Base-by-base conservation (phyloP, 129 eudicot genomes). In the Chrysanthemum seticuspe region DNA sequence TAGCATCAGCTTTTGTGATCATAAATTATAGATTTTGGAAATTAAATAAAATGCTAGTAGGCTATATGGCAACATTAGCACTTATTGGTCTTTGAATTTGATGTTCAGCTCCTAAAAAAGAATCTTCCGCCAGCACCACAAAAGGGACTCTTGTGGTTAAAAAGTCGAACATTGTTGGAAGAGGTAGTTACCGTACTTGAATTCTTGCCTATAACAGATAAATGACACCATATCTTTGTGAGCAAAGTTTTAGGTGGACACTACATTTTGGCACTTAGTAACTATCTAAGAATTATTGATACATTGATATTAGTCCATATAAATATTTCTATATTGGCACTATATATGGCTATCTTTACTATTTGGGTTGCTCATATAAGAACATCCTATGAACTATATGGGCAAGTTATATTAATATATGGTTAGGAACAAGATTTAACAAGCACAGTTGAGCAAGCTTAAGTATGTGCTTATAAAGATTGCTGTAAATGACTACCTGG, bases 91-190 rank as follows among this genome's bases (percentile, higher is more conserved):
- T 93, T 87, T 45, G 87, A 31, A 4, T 31, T 31, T 31, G 36
- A 31, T 31, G 36, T 31, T 31, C 36, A 31, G 36, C 0, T 31
- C 80, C 91, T 97, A 1, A 83, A 74, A 81, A 95, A 88, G 82
- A 86, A 74, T 82, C 82, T 90, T 23, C 94, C 99, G 65, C 79
- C 94, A 56, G 85, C 97, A 76, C 99, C 99, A 47, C 94, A 97
- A 27, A 95, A 90, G 91, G 99, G 99, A 60, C 80, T 95, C 72
- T 62, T 90, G 81, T 87, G 88, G 60, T 72, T 78, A 65, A 78
- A 78, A 84, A 95, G 94, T 70, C 86, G 89, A 75, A 77, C 87
- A 16, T 81, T 90, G 73, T 85, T 95, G 78, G 99, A 95, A 85
- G 96, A 87, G 96, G 99, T 95, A 75, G 25, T 67, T 55, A 62